phyloP scores from a whole-genome alignment of 306 rosid genomes.

The Cucumis melo region DNA sequence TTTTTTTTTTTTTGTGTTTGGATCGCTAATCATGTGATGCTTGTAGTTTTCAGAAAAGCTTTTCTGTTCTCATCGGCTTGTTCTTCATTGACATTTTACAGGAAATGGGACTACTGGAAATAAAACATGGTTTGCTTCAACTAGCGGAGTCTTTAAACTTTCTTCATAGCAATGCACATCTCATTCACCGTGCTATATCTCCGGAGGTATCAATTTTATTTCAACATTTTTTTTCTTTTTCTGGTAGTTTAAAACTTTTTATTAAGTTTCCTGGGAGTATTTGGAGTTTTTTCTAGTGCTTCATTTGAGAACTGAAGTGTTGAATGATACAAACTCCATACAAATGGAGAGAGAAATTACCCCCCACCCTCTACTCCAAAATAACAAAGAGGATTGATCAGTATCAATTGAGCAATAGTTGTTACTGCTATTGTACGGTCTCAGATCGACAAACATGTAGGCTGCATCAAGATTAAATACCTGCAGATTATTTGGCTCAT shows the following conservation, averaged over 20 bases:
- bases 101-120: constrained; percentile 92
- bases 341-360: neutral
- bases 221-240: neutral
- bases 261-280: neutral
- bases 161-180: constrained; percentile 84
- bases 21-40: neutral
- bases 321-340: neutral
- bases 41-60: neutral
- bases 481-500: neutral
- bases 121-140: constrained; percentile 96
- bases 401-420: neutral
- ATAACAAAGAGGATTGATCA: neutral
- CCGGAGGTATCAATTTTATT: constrained; percentile 52
- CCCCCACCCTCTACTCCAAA: neutral
- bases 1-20: neutral
- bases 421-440: neutral
- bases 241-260: neutral
- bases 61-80: neutral
- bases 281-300: neutral
- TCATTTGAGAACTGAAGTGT: neutral
- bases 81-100: constrained; percentile 11
- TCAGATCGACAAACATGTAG: neutral
- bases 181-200: constrained; percentile 79
- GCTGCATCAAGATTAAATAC: neutral
- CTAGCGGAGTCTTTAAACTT: constrained; percentile 83